phyloP scores from a whole-genome alignment of 805 yeast genomes.

The Candida nanaspora region DNA sequence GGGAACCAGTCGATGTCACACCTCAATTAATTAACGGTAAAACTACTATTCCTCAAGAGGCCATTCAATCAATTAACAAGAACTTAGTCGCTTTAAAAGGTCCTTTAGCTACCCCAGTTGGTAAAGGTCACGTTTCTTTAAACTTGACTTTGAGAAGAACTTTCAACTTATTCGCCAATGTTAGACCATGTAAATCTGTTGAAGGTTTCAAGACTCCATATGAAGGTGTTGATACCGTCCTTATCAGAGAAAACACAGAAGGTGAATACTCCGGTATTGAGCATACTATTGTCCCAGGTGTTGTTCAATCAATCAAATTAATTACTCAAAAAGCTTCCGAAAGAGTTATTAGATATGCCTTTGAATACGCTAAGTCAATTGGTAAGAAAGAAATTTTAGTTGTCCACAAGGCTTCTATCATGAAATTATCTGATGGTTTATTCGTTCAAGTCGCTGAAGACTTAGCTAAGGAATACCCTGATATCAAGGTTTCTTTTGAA shows the following conservation, averaged over 20 bases:
- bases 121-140: conserved; percentile 97
- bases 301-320: conserved; percentile 94
- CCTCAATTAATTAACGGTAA: conserved; percentile 88
- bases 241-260: conserved; percentile 98
- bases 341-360: conserved; percentile 94
- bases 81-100: conserved; percentile 96
- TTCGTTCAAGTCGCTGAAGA: conserved; percentile 89
- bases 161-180: conserved; percentile 92
- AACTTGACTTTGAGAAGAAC: conserved; percentile 97
- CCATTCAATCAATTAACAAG: conserved; percentile 87
- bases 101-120: conserved; percentile 97
- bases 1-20: conserved; percentile 96
- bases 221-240: conserved; percentile 83
- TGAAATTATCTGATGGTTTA: conserved; percentile 97
- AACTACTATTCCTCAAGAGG: conserved; percentile 87
- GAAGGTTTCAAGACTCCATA: conserved; percentile 91
- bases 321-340: conserved; percentile 95
- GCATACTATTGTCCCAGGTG: conserved; percentile 97
- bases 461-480: conserved; percentile 88
- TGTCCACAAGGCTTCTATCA: conserved; percentile 97
- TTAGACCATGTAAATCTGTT: conserved; percentile 92
- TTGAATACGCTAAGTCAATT: conserved; percentile 88
- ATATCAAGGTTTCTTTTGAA: conserved; percentile 74
- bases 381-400: conserved; percentile 85
- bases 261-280: conserved; percentile 99